Evolutionary conservation across 2,329 filamentous ascomycete species (phyloP).

Genomic region (Microdochium paspali): DNA sequence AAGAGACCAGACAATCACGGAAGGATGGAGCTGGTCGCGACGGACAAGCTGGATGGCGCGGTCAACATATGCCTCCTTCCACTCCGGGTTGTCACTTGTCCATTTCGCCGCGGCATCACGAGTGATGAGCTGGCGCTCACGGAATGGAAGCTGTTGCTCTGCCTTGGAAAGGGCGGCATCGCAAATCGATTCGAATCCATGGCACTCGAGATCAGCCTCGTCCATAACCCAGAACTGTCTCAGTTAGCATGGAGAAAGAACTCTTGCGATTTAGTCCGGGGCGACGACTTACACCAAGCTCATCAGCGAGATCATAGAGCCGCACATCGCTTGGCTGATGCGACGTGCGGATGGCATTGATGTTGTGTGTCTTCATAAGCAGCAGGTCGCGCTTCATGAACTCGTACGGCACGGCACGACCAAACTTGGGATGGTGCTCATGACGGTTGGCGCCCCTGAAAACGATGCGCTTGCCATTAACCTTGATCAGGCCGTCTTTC

Average conservation of each 20-base stretch:
- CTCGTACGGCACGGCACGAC: slow-evolving; percentile 43
- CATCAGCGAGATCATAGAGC: slow-evolving; percentile 44
- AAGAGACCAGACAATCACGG: slow-evolving; percentile 57
- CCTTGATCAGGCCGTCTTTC: slow-evolving; percentile 42
- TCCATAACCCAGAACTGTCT: slow-evolving; percentile 44
- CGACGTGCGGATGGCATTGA: slow-evolving; percentile 52
- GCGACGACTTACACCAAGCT: slow-evolving; percentile 31
- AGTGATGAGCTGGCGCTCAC: slow-evolving; percentile 20
- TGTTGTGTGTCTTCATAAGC: slow-evolving; percentile 52
- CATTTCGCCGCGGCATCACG: slow-evolving; percentile 30
- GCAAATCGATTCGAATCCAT: slow-evolving; percentile 21
- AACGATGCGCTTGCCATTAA: slow-evolving; percentile 48
- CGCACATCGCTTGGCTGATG: slow-evolving; percentile 47
- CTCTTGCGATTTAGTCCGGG: background rate
- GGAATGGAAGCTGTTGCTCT: slow-evolving; percentile 16
- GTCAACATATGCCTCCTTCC: slow-evolving; percentile 54
- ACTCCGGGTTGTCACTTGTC: slow-evolving; percentile 46
- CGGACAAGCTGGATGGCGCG: slow-evolving; percentile 53
- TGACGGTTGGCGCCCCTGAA: slow-evolving; percentile 53
- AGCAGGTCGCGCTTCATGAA: slow-evolving; percentile 46
- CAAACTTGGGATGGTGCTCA: slow-evolving; percentile 48
- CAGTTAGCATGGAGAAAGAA: slow-evolving; percentile 6
- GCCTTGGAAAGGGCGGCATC: slow-evolving; percentile 17
- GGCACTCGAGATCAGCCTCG: slow-evolving; percentile 31
- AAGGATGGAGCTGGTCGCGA: slow-evolving; percentile 55